Evolutionary conservation across 2,329 filamentous ascomycete species (phyloP), one percentile per base, ranked within the genome.

Genomic region (Fusarium nanum): DNA sequence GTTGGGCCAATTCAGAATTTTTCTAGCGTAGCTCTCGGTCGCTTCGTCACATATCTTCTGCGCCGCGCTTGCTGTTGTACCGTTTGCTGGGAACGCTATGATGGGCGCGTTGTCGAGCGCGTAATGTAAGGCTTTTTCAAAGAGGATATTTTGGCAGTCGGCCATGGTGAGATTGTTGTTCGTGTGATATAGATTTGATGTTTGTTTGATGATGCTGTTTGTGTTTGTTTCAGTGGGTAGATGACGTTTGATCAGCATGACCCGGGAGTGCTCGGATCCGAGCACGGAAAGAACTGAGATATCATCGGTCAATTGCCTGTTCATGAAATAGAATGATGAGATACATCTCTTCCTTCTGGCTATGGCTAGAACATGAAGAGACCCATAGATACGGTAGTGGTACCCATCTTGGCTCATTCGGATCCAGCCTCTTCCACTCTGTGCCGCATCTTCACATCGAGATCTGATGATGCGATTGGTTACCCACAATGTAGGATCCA

Each of bases 51-150:
- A 61, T 1, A 18, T 28, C 1, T 8, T 0, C 3, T 44, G 54
- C 3, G 34, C 14, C 1, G 6, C 14, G n/a, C 13, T 1, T 2
- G 11, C 0, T 8, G 34, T 25, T 8, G 37, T 30, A 18, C 18
- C 5, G 41, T 37, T 14, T 0, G 42, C 3, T 0, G 34, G n/a
- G 2, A 59, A 59, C 0, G 2, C 44, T 1, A 59, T 4, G 1
- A 59, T 13, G 0, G 4, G 22, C 3, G 22, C 30, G 5, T 16
- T 34, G 0, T 61, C 55, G 2, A 49, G 3, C 1, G 9, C 9
- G 1, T 60, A 27, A 0, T 44, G 1, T 0, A 1, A 30, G 1
- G 28, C 37, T 3, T 50, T 30, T 1, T 60, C 34, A 4, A 59
- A 54, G 1, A 58, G 5, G 0, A 18, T 11, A 2, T 16, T 6